Percentiles rank a stretch among this genome's conserved stretches.
Evolutionary conservation across 169 alveolate species (phyloP).

Genomic region (Eimeria falciformis): DNA sequence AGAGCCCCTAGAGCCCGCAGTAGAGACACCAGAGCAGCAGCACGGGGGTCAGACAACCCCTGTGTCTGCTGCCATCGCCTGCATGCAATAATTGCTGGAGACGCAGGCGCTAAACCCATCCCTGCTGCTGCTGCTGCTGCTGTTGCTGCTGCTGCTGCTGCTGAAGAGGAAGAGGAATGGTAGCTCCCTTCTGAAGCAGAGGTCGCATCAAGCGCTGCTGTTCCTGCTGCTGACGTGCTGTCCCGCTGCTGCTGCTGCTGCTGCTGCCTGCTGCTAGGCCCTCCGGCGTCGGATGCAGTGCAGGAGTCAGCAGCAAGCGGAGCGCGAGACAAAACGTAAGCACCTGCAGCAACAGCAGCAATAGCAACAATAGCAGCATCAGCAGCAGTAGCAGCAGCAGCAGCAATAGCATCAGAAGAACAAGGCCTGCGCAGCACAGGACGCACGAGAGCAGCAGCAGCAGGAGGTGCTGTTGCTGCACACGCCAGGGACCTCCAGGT

Average conservation of each 20-base stretch:
- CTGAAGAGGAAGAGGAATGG: neutral
- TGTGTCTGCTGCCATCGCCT: constrained; percentile 66
- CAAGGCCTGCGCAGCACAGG: neutral
- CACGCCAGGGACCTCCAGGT: neutral
- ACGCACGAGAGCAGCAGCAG: neutral
- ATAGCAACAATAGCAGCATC: neutral
- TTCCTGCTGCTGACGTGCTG: constrained; percentile 9
- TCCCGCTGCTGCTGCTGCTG: constrained; percentile 27
- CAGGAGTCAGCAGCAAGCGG: neutral
- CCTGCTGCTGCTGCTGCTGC: constrained; percentile 44
- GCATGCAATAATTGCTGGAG: constrained; percentile 59
- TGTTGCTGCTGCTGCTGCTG: constrained; percentile 9
- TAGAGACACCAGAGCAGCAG: constrained; percentile 62
- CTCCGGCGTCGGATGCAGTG: neutral
- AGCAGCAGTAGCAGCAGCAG: neutral
- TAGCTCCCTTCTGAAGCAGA: neutral
- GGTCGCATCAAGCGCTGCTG: constrained; percentile 2
- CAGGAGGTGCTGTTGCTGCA: neutral
- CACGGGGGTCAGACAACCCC: constrained; percentile 48
- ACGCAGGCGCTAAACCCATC: constrained; percentile 20
- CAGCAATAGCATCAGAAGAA: neutral
- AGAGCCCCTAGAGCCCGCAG: constrained; percentile 59
- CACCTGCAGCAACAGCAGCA: constrained; percentile 16
- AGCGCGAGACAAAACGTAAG: neutral
- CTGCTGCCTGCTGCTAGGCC: neutral